A percentile compares a stretch with the other conserved stretches of the same genome.
These are phyloP conservation scores for Boletus edulis DNA, from an alignment of 768 basidiomycete genomes.

Conservation along the genomic window DNA sequence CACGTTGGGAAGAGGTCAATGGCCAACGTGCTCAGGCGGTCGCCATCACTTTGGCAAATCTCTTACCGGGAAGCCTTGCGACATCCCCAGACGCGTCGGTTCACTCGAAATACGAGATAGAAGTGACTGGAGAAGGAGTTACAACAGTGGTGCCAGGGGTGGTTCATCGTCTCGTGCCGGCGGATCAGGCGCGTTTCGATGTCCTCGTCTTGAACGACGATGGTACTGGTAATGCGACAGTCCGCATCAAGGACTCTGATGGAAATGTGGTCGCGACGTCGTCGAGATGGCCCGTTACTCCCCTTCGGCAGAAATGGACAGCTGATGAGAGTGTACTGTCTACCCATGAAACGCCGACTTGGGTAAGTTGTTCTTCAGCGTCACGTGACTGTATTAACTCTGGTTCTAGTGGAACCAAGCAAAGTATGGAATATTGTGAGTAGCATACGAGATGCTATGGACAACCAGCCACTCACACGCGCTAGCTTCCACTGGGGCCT, in stretches of 20 bases:
- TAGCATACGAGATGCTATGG: not conserved
- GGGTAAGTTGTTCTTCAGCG: constrained; percentile 36
- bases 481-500: constrained; percentile 49
- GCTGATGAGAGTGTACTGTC: constrained; percentile 35
- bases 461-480: not conserved
- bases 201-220: constrained; percentile 42
- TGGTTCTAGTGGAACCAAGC: constrained; percentile 44
- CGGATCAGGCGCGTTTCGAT: constrained; percentile 49
- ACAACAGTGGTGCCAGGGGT: constrained; percentile 41
- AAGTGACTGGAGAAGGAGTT: constrained; percentile 38
- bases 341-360: constrained; percentile 51
- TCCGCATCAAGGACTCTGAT: constrained; percentile 32
- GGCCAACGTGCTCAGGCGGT: constrained; percentile 44
- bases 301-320: constrained; percentile 41
- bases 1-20: constrained; percentile 42
- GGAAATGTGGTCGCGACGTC: constrained; percentile 38
- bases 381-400: not conserved
- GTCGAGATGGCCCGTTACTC: constrained; percentile 36
- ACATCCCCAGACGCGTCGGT: constrained; percentile 31
- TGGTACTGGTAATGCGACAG: constrained; percentile 27
- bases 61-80: constrained; percentile 36
- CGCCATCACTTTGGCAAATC: constrained; percentile 51
- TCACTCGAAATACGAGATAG: constrained; percentile 33
- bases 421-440: constrained; percentile 59
- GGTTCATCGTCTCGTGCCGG: constrained; percentile 46